A percentile compares a stretch with the other conserved stretches of the same genome.
Evolutionary conservation across 805 yeast genomes (phyloP).

Genomic region (Candida maesae): DNA sequence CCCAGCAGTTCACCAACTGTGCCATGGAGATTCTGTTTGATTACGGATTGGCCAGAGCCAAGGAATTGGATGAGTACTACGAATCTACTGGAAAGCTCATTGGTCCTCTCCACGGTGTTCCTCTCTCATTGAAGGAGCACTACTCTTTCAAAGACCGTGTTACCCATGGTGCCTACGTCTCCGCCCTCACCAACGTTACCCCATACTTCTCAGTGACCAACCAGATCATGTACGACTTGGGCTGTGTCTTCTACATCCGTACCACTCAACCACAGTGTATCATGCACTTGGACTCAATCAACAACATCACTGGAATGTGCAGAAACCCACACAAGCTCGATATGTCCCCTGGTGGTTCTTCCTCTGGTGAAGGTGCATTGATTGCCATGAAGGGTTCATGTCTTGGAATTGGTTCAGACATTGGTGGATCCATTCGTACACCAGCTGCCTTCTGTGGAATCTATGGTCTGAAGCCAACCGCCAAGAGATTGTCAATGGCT

Average conservation of each 20-base stretch:
- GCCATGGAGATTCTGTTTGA: slow-evolving; percentile 58
- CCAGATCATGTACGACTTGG: slow-evolving; percentile 30
- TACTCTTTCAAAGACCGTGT: slow-evolving; percentile 46
- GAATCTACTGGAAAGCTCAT: slow-evolving; percentile 47
- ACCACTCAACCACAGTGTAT: slow-evolving; percentile 65
- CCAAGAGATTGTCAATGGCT: slow-evolving; percentile 36
- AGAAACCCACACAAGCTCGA: slow-evolving; percentile 53
- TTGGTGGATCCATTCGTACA: slow-evolving; percentile 65
- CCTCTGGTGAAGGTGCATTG: slow-evolving; percentile 68
- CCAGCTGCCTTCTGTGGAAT: slow-evolving; percentile 64
- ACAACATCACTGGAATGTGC: slow-evolving; percentile 54
- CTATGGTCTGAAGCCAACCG: slow-evolving; percentile 57
- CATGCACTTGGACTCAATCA: slow-evolving; percentile 63
- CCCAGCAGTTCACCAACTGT: slow-evolving; percentile 59
- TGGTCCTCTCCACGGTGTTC: slow-evolving; percentile 69
- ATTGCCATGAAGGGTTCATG: slow-evolving; percentile 55
- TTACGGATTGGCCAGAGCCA: slow-evolving; percentile 55
- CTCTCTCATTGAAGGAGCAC: slow-evolving; percentile 65
- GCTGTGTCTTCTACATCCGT: slow-evolving; percentile 57
- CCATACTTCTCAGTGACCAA: slow-evolving; percentile 43
- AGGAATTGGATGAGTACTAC: slow-evolving; percentile 51
- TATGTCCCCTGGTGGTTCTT: slow-evolving; percentile 66
- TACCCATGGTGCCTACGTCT: slow-evolving; percentile 58
- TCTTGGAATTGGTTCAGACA: slow-evolving; percentile 65
- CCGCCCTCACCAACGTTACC: slow-evolving; percentile 19